phyloP scores from a whole-genome alignment of 2,329 filamentous ascomycete species.

The Aspergillus latus region DNA sequence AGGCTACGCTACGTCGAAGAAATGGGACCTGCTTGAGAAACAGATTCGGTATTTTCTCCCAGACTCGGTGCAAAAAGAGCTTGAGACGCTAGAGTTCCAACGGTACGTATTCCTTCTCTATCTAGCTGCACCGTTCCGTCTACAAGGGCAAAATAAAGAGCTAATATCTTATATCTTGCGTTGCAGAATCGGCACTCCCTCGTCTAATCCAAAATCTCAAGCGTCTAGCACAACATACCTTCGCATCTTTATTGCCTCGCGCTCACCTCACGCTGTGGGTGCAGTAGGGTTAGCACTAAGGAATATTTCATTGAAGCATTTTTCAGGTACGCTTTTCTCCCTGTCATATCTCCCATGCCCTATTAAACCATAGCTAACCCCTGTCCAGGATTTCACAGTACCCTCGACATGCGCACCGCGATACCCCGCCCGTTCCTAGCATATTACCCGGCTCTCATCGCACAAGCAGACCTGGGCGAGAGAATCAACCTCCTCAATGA shows the following conservation, averaged over 20 bases:
- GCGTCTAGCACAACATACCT: conserved; percentile 47
- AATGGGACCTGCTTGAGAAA: conserved; percentile 52
- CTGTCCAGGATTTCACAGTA: conserved; percentile 41
- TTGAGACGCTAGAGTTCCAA: conserved; percentile 57
- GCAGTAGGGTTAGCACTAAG: conserved; percentile 32
- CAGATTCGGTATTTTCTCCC: conserved; percentile 48
- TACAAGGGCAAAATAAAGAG: neutral
- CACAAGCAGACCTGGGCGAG: conserved; percentile 31
- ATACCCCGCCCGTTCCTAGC: conserved; percentile 43
- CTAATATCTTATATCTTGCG: neutral
- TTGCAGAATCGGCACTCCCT: conserved; percentile 38
- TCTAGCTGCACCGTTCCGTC: too few species aligned
- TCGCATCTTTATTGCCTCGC: conserved; percentile 47
- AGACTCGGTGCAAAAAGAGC: conserved; percentile 40
- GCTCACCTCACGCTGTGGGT: conserved; percentile 27
- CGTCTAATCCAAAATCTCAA: conserved; percentile 42
- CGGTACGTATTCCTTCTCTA: conserved; percentile 25
- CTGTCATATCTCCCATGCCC: neutral
- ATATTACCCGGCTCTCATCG: conserved; percentile 43
- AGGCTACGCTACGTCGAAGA: conserved; percentile 50
- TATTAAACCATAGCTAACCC: neutral
- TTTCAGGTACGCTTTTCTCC: conserved; percentile 26
- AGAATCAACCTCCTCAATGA: conserved; percentile 25
- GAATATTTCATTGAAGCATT: conserved; percentile 47
- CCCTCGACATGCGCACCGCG: conserved; percentile 45